Conservation (phyloP, 345 rosid species). For the Pistacia atlantica region DNA sequence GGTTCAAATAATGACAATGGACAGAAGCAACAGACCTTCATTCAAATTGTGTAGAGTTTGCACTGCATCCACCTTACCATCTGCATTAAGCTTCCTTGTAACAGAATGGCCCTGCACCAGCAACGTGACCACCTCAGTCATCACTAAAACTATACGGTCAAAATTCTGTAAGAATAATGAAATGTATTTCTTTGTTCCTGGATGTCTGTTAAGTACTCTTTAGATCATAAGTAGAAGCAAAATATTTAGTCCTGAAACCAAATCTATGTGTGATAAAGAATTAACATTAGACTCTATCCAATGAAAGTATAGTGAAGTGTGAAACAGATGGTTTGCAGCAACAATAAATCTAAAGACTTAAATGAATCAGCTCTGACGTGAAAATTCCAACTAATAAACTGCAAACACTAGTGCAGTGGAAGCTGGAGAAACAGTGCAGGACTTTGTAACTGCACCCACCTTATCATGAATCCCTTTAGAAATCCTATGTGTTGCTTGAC, state of each 20-base stretch:
- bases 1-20: neutral
- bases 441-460: conserved; percentile 30
- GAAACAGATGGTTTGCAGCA: neutral
- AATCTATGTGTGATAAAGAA: neutral
- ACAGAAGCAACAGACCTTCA: conserved; percentile 50
- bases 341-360: neutral
- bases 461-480: conserved; percentile 82
- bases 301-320: neutral
- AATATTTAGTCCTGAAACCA: neutral
- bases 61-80: conserved; percentile 73
- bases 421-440: neutral
- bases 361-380: neutral
- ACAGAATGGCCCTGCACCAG: conserved; percentile 72
- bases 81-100: conserved; percentile 66
- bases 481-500: conserved; percentile 80
- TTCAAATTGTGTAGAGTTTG: conserved; percentile 77
- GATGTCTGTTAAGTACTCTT: neutral
- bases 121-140: conserved; percentile 14
- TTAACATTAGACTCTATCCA: neutral
- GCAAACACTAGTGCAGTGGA: neutral
- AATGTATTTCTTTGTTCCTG: neutral
- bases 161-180: neutral
- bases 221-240: conserved; percentile 4
- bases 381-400: neutral
- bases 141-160: neutral